Evolutionary conservation across 495 filamentous ascomycete species (phyloP), one percentile per base, ranked within the genome.

Genomic region (Hypoxylon subgilvum): DNA sequence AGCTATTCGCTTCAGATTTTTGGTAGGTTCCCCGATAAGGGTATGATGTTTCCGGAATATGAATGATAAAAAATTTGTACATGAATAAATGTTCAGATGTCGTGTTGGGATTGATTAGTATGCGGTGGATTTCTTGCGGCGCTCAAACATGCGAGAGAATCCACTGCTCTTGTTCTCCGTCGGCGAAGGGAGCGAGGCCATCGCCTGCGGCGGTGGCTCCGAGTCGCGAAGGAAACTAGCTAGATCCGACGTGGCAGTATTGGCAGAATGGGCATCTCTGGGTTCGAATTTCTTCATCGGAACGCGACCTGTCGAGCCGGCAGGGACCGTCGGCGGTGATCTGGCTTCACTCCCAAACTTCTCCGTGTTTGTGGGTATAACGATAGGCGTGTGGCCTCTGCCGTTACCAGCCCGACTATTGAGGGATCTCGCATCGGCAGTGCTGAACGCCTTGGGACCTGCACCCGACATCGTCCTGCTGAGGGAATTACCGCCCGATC

Each of bases 161-260:
- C 63, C 59, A 13, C 53, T 69, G 23, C 49, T 51, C 43, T 72
- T 68, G 6, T 52, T 66, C 36, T 67, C 60, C 21, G 14, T 34
- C 6, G 63, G 41, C 3, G 60, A 52, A 14, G 67, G 32, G 1
- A 30, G 35, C 16, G 61, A 55, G 1, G 56, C 57, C 18, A 57
- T 41, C 41, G 66, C 45, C 28, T 56, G 51, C n/a, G 69, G 66
- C 18, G 89, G 88, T n/a, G 91, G 90, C 14, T 81, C 89, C 17
- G 87, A 88, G 54, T 86, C 87, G 32, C 81, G 84, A 10, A 96
- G 73, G 70, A 96, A 95, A 59, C 89, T 87, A 2, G 91, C 90
- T 47, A 96, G 72, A 23, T 92, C 90, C 32, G 82, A 83, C 2
- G 88, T 91, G 77, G 57, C 61, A 57, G 54, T 54, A 52, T 32